Base-by-base conservation (phyloP, 2,329 filamentous ascomycete species). In the Nannizziopsis arthrosporioides region DNA sequence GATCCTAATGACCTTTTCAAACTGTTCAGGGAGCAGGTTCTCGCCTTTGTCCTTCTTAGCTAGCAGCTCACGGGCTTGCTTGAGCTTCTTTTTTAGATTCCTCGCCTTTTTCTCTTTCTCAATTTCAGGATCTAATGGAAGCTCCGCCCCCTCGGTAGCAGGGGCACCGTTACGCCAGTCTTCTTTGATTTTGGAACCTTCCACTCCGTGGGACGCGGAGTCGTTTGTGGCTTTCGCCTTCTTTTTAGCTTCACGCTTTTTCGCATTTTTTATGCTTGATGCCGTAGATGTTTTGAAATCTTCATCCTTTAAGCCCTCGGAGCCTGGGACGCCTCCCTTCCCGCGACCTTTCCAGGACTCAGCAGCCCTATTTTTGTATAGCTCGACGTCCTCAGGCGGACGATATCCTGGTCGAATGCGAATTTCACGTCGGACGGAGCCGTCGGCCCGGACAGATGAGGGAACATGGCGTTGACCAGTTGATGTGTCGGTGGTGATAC, bases 1-100 rank as follows among this genome's bases (percentile, higher is more conserved):
- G 63, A 98, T 94, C 68, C 92, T 94, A 64, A 94, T 93, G 48
- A 98, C 86, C 71, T 98, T 98, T 57, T 90, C 88, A 54, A 96
- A 83, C 69, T 98, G 92, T 69, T 98, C 92, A 0, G 89, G 90
- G 19, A 96, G 73, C 52, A 98, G 69, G 3, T 78, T 75, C 62
- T 86, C 84, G 15, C 92, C 92, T 48, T 80, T 81, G 18, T 94
- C 85, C 66, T 94, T 94, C 74, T 94, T 95, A 59, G 81, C 82
- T 63, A 87, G 84, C 47, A 98, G 73, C 1, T 96, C 92, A 57
- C 81, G 84, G 3, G 92, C 90, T 65, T 98, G 92, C 59, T 90
- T 85, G 51, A 98, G 72, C 68, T 96, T 98, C 74, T 98, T 98
- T 64, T 83, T 85, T 39, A 96, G 70, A 59, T 86, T 93, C 54